Evolutionary conservation across 1,284 basidiomycete species (phyloP), one percentile per base, ranked within the genome.

Genomic region (Rhizoctonia solani): DNA sequence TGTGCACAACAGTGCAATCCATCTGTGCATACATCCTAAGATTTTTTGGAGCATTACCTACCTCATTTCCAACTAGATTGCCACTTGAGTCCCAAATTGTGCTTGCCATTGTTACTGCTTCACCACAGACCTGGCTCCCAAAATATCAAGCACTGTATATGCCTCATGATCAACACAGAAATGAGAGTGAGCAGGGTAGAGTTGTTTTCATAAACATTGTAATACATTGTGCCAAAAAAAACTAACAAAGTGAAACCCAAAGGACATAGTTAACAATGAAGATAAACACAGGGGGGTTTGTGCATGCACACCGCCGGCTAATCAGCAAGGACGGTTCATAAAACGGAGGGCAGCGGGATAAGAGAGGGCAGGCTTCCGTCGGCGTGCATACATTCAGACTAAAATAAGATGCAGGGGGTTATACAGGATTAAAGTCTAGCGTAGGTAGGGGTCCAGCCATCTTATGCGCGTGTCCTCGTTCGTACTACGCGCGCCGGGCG

Each of bases 391-490:
- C 37, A 53, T 65, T 44, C 49, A 63, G 37, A 54, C 30, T 44
- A 44, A 54, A 39, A 46, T 37, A 23, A 53, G 34, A 63, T 23
- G 46, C 23, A 50, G 27, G 29, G 44, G 34, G 37, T 25, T 65
- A 8, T 39, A 44, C 41, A n/a, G 41, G 5, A n/a, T 44, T 44
- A 44, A 5, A 34, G 11, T 34, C 32, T 34, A 34, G 11, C 32
- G 32, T 34, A 4, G 32, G 32, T 4, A 34, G 11, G 32, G 32
- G 32, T 6, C 14, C 4, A 44, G 19, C n/a, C 50, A 37, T 54
- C 49, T 53, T 65, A 63, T 49, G 61, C 61, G n/a, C 61, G 61
- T 27, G 61, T 53, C 16, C 61, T 41, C 4, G 61, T 65, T 39
- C 61, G 50, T 34, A 46, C 61, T 19, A 54, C 61, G n/a, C 61